A percentile compares a stretch with the other conserved stretches of the same genome.
Conservation (phyloP, 768 basidiomycete species). For the Lactarius trivialis region DNA sequence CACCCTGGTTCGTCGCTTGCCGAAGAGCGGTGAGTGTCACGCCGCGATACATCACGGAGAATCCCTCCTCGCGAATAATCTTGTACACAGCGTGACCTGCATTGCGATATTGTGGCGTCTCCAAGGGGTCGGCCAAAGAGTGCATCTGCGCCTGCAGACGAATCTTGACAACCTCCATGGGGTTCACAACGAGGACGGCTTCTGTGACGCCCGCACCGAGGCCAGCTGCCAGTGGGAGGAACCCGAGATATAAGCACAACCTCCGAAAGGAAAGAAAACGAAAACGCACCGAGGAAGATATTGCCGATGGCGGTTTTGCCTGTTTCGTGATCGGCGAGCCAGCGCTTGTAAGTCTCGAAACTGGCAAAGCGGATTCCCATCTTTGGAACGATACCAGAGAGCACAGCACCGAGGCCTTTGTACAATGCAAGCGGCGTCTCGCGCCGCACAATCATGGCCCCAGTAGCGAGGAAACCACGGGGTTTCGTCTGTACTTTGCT, state of each 20-base stretch:
- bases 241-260: background rate
- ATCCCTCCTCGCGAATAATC: constrained; percentile 89
- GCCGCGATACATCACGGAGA: constrained; percentile 81
- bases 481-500: constrained; percentile 64
- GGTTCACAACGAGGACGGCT: constrained; percentile 90
- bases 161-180: constrained; percentile 99
- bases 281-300: constrained; percentile 76
- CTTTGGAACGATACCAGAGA: constrained; percentile 96
- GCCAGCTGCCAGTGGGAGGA: constrained; percentile 53
- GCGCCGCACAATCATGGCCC: constrained; percentile 74
- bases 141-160: constrained; percentile 96
- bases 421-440: constrained; percentile 95
- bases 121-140: constrained; percentile 92
- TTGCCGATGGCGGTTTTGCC: constrained; percentile 73
- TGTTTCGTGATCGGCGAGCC: constrained; percentile 66
- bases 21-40: constrained; percentile 88
- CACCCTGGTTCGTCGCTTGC: constrained; percentile 97
- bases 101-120: constrained; percentile 90
- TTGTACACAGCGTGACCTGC: constrained; percentile 95
- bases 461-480: constrained; percentile 89
- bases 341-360: constrained; percentile 90
- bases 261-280: background rate
- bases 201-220: constrained; percentile 94
- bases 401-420: constrained; percentile 95
- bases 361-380: constrained; percentile 99